Percentiles rank a stretch among this genome's conserved stretches.
Evolutionary conservation across 306 rosid genomes (phyloP).

Genomic region (Rosa rugosa): DNA sequence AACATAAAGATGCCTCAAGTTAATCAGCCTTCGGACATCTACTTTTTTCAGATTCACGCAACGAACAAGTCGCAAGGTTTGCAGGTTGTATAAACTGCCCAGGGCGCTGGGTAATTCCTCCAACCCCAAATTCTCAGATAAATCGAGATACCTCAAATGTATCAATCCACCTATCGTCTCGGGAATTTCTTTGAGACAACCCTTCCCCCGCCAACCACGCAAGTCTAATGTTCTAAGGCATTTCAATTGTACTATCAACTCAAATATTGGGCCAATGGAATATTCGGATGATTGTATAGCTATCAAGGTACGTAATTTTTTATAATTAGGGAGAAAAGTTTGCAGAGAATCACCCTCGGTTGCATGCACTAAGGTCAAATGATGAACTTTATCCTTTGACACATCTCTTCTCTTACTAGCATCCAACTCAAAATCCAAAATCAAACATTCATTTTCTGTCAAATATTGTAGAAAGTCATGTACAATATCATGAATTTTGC

Average conservation of each 20-base stretch:
- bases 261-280: neutral
- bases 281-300: too few species aligned
- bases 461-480: neutral
- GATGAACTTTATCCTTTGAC: neutral
- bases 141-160: conserved; percentile 3
- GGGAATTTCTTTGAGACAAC: neutral
- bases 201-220: neutral
- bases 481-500: neutral
- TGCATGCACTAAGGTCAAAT: neutral
- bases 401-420: neutral
- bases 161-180: neutral
- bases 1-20: neutral
- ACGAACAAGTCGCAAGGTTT: neutral
- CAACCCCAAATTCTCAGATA: fast-evolving
- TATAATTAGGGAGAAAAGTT: fast-evolving
- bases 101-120: neutral
- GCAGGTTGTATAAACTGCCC: neutral
- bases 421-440: too few species aligned
- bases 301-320: neutral
- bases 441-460: neutral
- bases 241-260: neutral
- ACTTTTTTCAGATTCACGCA: neutral
- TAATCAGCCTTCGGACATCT: neutral
- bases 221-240: neutral
- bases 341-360: fast-evolving